Evolutionary conservation across 169 alveolate species (phyloP).

Genomic region (Besnoitia besnoiti): DNA sequence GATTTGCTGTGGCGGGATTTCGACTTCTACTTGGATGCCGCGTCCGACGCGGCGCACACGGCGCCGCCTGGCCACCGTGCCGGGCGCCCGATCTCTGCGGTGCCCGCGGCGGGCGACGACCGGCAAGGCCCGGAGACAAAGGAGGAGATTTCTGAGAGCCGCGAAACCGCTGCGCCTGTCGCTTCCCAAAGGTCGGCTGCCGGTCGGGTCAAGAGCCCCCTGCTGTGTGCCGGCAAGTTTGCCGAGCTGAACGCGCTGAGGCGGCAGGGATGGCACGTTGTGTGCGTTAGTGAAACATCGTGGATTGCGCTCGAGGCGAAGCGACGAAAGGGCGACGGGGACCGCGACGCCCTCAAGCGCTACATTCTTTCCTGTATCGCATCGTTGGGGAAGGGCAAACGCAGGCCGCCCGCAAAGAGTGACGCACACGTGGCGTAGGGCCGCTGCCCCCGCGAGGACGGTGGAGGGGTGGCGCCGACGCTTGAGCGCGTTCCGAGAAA

Average conservation of each 20-base stretch:
- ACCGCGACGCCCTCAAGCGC: neutral
- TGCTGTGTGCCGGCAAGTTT: slow-evolving; percentile 17
- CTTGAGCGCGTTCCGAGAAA: no score
- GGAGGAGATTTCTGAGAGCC: neutral
- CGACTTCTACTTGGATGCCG: slow-evolving; percentile 1
- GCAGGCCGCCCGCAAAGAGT: no score
- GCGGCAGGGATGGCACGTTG: slow-evolving; percentile 21
- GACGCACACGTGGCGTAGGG: no score
- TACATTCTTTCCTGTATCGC: slow-evolving; percentile 1
- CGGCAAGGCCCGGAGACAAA: neutral
- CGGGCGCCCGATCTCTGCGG: no score
- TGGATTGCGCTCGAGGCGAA: neutral
- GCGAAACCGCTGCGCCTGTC: neutral
- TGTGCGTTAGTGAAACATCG: neutral
- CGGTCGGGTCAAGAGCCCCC: neutral
- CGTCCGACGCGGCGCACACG: neutral
- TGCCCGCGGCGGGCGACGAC: neutral
- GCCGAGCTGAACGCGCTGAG: slow-evolving; percentile 38
- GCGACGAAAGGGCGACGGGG: neutral
- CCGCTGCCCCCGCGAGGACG: no score
- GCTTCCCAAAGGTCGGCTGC: neutral
- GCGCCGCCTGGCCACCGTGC: neutral
- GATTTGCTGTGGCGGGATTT: slow-evolving; percentile 26
- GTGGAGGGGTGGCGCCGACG: no score
- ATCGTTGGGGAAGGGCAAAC: neutral